Percentiles rank a stretch among this genome's conserved stretches.
These are phyloP conservation scores for Streptanthus diversifolius DNA, from an alignment of 345 rosid genomes.

Conservation along the genomic window DNA sequence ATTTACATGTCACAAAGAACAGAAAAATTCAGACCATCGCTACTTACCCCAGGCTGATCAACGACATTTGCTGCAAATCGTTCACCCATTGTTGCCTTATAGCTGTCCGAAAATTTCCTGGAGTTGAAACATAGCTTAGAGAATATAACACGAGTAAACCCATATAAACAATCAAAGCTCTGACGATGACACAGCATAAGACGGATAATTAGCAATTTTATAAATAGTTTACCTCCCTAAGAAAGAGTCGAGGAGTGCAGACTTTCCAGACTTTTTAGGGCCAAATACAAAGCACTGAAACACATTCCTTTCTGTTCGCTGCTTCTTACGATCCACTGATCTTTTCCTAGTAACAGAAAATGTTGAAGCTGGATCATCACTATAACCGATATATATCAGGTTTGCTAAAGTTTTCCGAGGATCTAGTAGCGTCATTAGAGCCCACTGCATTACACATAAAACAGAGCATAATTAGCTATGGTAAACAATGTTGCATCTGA, in stretches of 20 bases:
- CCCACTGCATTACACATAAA: constrained; percentile 58
- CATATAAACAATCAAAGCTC: neutral
- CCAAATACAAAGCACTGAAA: constrained; percentile 71
- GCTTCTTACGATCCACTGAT: constrained; percentile 71
- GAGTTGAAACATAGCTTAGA: constrained; percentile 20
- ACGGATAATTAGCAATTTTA: neutral
- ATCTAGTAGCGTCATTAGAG: constrained; percentile 65
- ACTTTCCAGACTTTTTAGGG: constrained; percentile 71
- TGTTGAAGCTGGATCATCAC: constrained; percentile 58
- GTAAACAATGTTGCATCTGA: constrained; percentile 13
- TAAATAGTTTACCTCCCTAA: constrained; percentile 50
- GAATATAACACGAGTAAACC: neutral
- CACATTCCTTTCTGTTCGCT: constrained; percentile 62
- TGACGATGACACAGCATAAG: neutral
- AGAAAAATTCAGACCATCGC: constrained; percentile 1
- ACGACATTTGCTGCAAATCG: constrained; percentile 54
- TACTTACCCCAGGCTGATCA: constrained; percentile 69
- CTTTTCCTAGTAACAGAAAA: constrained; percentile 59
- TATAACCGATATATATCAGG: constrained; percentile 68
- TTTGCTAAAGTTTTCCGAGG: constrained; percentile 63
- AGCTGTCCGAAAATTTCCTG: constrained; percentile 62
- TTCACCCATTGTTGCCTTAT: constrained; percentile 44
- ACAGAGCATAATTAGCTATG: constrained; percentile 17
- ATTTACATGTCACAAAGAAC: neutral
- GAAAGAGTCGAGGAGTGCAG: constrained; percentile 62